Base-by-base conservation (phyloP, 2,329 filamentous ascomycete genomes). In the Xylaria hypoxylon region DNA sequence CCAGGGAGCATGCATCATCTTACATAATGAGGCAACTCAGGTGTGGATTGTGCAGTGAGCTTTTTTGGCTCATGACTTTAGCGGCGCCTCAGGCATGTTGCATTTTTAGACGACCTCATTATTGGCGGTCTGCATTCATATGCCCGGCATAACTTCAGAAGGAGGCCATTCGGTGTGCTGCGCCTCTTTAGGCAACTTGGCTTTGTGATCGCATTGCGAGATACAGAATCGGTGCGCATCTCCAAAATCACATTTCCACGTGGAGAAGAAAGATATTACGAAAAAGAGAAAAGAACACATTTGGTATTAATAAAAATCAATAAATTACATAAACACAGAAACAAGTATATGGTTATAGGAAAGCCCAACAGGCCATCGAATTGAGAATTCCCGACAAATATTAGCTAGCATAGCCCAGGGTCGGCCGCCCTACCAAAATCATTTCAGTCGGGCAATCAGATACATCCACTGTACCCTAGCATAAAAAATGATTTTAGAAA, bases 371-470 rank as follows among this genome's bases (percentile, higher is more conserved):
- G 8, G 31, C 3, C 5, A 7, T 5, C 1, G 2, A 22, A 60
- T 28, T 4, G 15, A 10, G 42, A 22, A 22, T 55, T 28, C 6
- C 48, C n/a, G 40, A 17, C 17, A 42, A 42, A 42, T 40, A 19
- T 4, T 15, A 55, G 31, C 13, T 19, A 17, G 28, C 31, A 55
- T 24, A 62, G 59, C 40, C 58, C 17, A 24, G 3, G 28, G 4
- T 38, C 19, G 15, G 15, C 8, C 40, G 8, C 7, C 48, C 45
- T 8, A 44, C n/a, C 28, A 35, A 59, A 6, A 48, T 8, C 40
- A 47, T 22, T n/a, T 48, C 44, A 19, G 13, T 48, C 50, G 59
- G 59, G 59, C 59, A 62, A 55, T 47, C 53, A 22, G 40, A 42
- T 45, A 38, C 51, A 62, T 31, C 51, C 50, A 40, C 31, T 26